phyloP scores from a whole-genome alignment of 1,284 basidiomycete species.

The Paramarasmius palmivorus region DNA sequence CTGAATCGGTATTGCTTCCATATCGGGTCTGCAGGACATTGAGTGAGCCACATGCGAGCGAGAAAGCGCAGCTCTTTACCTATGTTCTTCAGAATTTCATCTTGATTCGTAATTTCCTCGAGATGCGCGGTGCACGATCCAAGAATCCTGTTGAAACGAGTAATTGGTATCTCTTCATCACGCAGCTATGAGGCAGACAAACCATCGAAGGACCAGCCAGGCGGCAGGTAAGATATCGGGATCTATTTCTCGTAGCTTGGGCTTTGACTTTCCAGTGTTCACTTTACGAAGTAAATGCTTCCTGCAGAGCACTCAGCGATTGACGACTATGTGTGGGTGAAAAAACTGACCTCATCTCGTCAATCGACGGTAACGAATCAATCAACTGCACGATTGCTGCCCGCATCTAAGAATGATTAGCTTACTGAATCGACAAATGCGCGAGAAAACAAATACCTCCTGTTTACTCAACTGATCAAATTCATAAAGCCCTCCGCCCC shows the following conservation, averaged over 20 bases:
- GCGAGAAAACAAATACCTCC: conserved; percentile 30
- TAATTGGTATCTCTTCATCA: not conserved
- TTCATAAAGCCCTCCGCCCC: conserved; percentile 44
- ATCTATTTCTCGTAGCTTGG: conserved; percentile 50
- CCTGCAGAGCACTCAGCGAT: conserved; percentile 12
- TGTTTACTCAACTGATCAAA: conserved; percentile 44
- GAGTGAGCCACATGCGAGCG: not conserved
- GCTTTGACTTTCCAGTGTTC: conserved; percentile 46
- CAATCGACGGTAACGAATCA: conserved; percentile 50
- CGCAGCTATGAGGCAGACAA: conserved; percentile 9
- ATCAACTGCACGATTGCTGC: conserved; percentile 41
- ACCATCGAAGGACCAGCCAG: conserved; percentile 64
- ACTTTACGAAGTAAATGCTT: conserved; percentile 50
- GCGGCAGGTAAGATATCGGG: conserved; percentile 49
- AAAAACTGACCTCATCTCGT: conserved; percentile 46
- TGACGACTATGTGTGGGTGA: not conserved
- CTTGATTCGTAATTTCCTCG: conserved; percentile 53
- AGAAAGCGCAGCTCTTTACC: conserved; percentile 29
- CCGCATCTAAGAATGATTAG: conserved; percentile 41
- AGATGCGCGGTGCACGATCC: conserved; percentile 67
- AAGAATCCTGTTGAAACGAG: conserved; percentile 45
- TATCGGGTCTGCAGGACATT: conserved; percentile 30
- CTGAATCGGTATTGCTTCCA: conserved; percentile 66
- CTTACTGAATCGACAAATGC: not conserved
- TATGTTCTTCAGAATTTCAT: conserved; percentile 50